Evolutionary conservation across 441 rosid species (phyloP).

Genomic region (Kokia cookei): DNA sequence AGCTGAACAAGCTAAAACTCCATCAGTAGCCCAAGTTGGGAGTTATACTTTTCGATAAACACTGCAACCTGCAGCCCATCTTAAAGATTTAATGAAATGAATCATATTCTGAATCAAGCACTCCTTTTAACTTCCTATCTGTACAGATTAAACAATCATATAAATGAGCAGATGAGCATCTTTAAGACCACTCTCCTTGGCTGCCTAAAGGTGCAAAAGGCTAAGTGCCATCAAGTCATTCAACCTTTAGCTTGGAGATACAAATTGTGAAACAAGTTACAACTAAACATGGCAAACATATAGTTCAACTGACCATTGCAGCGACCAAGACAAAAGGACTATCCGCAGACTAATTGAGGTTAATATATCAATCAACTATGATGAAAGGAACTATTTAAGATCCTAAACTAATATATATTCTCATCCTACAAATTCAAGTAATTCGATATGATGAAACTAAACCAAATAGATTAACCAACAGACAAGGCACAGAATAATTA

Average conservation of each 20-base stretch:
- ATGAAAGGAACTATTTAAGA: neutral
- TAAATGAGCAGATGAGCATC: neutral
- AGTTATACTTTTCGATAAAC: neutral
- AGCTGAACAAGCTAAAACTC: neutral
- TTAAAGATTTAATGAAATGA: neutral
- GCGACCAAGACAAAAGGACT: neutral
- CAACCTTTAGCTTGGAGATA: neutral
- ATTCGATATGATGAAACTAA: neutral
- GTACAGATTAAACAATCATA: neutral
- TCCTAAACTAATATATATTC: neutral
- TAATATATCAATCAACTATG: neutral
- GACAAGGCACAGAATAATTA: neutral
- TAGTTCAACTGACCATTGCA: neutral
- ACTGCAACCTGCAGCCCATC: neutral
- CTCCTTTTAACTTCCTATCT: neutral
- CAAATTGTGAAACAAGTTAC: neutral
- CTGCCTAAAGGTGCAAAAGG: neutral
- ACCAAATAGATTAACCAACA: neutral
- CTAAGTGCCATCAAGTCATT: neutral
- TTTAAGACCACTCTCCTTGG: neutral
- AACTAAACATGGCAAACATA: neutral
- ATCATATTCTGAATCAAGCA: neutral
- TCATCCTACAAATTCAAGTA: neutral
- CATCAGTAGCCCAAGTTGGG: neutral
- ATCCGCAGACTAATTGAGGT: neutral